Percentiles rank a stretch among this genome's conserved stretches.
Conservation (phyloP, 768 basidiomycete species). For the Cyathus striatus region DNA sequence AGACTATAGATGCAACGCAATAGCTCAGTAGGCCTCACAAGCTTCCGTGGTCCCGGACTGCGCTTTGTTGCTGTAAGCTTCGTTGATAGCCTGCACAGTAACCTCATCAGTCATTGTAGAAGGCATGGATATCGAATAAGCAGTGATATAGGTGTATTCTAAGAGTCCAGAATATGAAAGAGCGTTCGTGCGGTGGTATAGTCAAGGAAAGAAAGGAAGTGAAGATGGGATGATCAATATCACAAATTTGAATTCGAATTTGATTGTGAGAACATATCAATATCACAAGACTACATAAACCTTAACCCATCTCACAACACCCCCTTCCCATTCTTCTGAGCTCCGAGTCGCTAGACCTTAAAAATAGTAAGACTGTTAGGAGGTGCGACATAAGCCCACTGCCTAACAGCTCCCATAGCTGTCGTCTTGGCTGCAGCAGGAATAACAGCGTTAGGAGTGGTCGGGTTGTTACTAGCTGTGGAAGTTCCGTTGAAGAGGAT, state of each 20-base stretch:
- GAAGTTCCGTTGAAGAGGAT: not conserved
- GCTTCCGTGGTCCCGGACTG: conserved; percentile 13
- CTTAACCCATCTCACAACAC: no score
- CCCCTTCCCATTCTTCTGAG: no score
- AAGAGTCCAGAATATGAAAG: not conserved
- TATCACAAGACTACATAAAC: no score
- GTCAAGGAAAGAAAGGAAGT: not conserved
- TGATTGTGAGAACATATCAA: not conserved
- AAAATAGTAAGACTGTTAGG: conserved; percentile 2
- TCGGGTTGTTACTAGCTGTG: conserved; percentile 1
- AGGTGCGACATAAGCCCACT: not conserved
- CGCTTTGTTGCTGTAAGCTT: conserved; percentile 28
- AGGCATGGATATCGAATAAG: not conserved
- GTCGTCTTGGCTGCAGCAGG: not conserved
- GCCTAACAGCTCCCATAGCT: not conserved
- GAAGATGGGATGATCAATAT: not conserved
- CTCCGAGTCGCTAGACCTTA: no score
- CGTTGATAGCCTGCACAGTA: conserved; percentile 19
- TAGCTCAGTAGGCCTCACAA: conserved; percentile 10
- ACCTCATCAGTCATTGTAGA: conserved; percentile 3
- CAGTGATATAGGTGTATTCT: not conserved
- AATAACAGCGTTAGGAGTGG: not conserved
- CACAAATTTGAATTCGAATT: not conserved
- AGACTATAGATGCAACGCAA: not conserved
- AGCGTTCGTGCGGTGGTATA: not conserved